Base-by-base conservation (phyloP, 139 green algal genomes). In the Chlamydomonas sp. region DNA sequence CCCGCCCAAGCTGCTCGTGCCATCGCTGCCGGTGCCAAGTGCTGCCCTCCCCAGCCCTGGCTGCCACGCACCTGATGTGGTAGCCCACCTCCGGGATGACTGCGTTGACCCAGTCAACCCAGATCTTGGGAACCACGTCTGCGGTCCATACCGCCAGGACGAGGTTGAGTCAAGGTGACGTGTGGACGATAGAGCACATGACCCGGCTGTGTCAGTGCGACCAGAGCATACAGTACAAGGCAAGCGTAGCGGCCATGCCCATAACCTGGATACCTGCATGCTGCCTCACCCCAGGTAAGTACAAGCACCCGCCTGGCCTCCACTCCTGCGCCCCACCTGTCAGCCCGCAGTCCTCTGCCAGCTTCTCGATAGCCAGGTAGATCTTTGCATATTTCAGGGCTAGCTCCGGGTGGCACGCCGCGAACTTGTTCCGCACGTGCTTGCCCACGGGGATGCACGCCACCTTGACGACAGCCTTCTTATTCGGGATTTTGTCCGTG, bases 91-190 rank as follows among this genome's bases (percentile, higher is more conserved):
- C 87, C 9, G 90, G 90, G 3, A 93, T 86, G 78, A 93, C 79
- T 15, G 81, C 90, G 61, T 85, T 86, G 14, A 93, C 87, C 61
- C 72, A 87, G 58, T 90, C 85, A 73, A 93, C 90, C 90, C 90
- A 93, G 63, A 93, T 74, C 79, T 93, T 91, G 66, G 90, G 90
- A 0, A 91, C 57, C 57, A 93, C 89, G 72, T 93, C 90, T 91
- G 86, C 4, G 31, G 20, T 5, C 61, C 49, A 9, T 4, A 58
- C 3, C 5, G 57, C 57, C 9, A 3, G 8, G 7, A 58, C 57
- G 8, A 15, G n/a, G 73, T 60, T 12, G 6, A 31, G 73, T n/a
- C n/a, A 16, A 31, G 73, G 6, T 61, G 61, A 83, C 62, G 63
- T 10, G 18, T 8, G 64, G 63, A 63, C 31, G 17, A 61, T 4